Evolutionary conservation across 2,329 filamentous ascomycete species (phyloP).

Genomic region (Aspergillus texensis): DNA sequence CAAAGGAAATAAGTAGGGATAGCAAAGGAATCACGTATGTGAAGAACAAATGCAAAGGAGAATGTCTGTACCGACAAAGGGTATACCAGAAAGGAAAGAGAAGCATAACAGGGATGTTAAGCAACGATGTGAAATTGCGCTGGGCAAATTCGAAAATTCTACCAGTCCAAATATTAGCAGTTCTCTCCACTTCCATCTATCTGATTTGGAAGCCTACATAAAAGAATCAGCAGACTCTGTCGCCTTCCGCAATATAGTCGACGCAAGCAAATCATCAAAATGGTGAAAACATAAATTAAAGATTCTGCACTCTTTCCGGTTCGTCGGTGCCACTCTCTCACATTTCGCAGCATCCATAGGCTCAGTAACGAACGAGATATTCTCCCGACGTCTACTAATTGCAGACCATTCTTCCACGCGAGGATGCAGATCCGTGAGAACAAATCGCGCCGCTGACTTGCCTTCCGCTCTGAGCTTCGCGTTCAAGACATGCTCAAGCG

Average conservation of each 20-base stretch:
- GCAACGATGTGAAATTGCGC: conserved; percentile 16
- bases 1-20: conserved; percentile 68
- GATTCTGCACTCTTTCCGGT: conserved; percentile 64
- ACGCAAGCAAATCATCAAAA: conserved; percentile 67
- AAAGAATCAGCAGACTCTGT: conserved; percentile 28
- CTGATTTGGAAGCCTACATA: conserved; percentile 19
- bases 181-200: too few species aligned
- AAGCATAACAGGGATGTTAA: conserved; percentile 32
- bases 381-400: conserved; percentile 55
- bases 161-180: too few species aligned
- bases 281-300: conserved; percentile 79
- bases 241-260: conserved; percentile 60
- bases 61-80: conserved; percentile 44
- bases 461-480: conserved; percentile 26
- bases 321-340: conserved; percentile 44
- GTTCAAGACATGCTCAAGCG: conserved; percentile 65
- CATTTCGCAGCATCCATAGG: conserved; percentile 64
- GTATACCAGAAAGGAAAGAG: conserved; percentile 33
- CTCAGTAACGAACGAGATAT: conserved; percentile 62
- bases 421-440: conserved; percentile 69
- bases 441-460: conserved; percentile 53
- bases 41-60: conserved; percentile 62
- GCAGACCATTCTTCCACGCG: conserved; percentile 63
- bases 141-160: conserved; percentile 22
- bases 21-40: conserved; percentile 68